Base-by-base conservation (phyloP, 352 stramenopile species). In the Blastocystis sp. region DNA sequence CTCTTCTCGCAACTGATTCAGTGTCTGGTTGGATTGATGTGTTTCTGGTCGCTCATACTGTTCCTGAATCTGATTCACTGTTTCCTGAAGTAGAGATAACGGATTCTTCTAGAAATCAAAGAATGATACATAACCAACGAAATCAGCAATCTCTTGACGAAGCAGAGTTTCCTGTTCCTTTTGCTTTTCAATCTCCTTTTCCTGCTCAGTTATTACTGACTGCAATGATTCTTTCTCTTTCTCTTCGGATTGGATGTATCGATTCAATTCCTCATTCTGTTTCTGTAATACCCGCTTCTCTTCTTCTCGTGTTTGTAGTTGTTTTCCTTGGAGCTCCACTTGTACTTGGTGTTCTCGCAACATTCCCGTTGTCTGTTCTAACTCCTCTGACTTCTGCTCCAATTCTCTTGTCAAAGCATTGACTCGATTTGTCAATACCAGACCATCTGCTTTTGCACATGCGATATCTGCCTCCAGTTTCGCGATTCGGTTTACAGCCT, bases 1-100 rank as follows among this genome's bases (percentile, higher is more conserved):
- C 71, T 83, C 71, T 37, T 83, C 71, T 56, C 66, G 63, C 54
- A 83, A 49, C 54, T 83, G 71, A 24, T 83, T 83, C 24, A 83
- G 63, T n/a, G 71, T 65, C 24, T 67, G 24, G n/a, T 65, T 66
- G 32, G 63, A 67, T 49, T 83, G 71, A 42, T 66, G 58, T 21
- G 71, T 65, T 32, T 83, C 71, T n/a, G 43, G 11, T 43, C 42
- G 58, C 39, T 80, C 61, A 32, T 12, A 0, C 43, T 80, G 57
- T 21, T 27, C 43, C 3, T 14, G 16, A 7, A 63, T 37, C 9
- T 61, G 24, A 27, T 21, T 37, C 42, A 37, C 43, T 37, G 57
- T 54, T 27, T 65, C 51, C 12, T 43, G 27, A 12, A 52, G 37
- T 56, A 63, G 46, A 52, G 39, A 67, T 49, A 27, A 32, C 24